Base-by-base conservation (phyloP, 257 asterid species). In the Echium plantagineum region DNA sequence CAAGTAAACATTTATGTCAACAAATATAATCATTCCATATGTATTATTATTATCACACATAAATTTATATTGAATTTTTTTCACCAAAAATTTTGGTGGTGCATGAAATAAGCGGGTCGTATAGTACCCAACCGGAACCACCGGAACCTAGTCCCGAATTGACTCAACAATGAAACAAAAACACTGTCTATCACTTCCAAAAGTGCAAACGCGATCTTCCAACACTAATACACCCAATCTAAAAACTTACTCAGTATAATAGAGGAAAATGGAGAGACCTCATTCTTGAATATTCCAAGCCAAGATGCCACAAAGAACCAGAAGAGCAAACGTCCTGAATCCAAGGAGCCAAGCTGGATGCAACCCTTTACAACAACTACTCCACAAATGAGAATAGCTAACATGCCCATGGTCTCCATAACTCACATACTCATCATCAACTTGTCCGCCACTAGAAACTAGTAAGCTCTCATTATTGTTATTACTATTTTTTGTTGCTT, bases 221-320 rank as follows among this genome's bases (percentile, higher is more conserved):
- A 24, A 1, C n/a, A n/a, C n/a, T n/a, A 24, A 24, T 24, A 3
- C 26, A 3, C 26, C 1, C 1, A 3, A 24, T 24, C 26, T 3
- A 24, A 9, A 5, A 9, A 59, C 71, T 51, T 59, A 66, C 71
- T 66, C 61, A 3, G 71, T 59, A 32, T 66, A 60, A 21, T 60
- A 67, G 21, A 60, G 10, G 47, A 54, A 60, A 48, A 67, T 53
- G 59, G 62, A 35, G 20, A 26, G 54, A 62, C 24, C 57, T 15
- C 55, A 53, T 7, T 31, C 30, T 5, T 9, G 30, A 4, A 67
- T 28, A 38, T 67, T 66, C 62, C 64, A 52, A 8, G 35, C 64
- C 21, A 60, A 61, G 15, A 60, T 24, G 5, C 48, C 47, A 55
- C 57, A 52, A 22, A 60, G 66, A 19, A 53, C 18, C 6, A 26